Percentiles rank a stretch among this genome's conserved stretches.
Conservation (phyloP, 345 rosid species). For the Clarkia xantiana region DNA sequence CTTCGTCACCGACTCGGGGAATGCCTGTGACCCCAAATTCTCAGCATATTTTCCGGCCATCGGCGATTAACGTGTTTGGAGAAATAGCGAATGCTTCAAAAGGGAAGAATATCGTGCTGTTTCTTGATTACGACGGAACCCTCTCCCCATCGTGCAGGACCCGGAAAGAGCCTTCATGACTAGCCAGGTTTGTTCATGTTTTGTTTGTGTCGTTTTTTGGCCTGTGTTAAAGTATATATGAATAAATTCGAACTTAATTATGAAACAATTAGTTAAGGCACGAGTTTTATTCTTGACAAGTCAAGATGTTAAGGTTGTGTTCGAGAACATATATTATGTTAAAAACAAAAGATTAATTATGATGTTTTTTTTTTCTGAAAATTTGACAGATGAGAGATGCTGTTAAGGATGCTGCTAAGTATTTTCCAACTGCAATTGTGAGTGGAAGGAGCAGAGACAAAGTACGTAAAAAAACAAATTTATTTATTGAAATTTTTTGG, state of each 20-base stretch:
- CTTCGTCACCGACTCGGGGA: conserved; percentile 79
- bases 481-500: too few species aligned
- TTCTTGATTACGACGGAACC: conserved; percentile 89
- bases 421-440: conserved; percentile 85
- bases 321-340: too few species aligned
- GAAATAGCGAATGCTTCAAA: conserved; percentile 43
- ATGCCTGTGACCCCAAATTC: conserved; percentile 12
- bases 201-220: too few species aligned
- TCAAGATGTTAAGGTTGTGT: neutral
- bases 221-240: too few species aligned
- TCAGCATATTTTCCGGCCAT: conserved; percentile 54
- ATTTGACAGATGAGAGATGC: conserved; percentile 62
- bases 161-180: conserved; percentile 96
- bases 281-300: too few species aligned
- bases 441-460: conserved; percentile 92
- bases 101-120: conserved; percentile 88
- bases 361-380: neutral
- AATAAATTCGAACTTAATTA: too few species aligned
- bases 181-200: conserved; percentile 37
- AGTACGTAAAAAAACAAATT: conserved; percentile 16
- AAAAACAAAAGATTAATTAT: neutral
- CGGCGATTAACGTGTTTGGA: conserved; percentile 67
- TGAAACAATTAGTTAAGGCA: too few species aligned
- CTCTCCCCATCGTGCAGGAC: conserved; percentile 90
- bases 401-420: conserved; percentile 43